A percentile compares a stretch with the other conserved stretches of the same genome.
Evolutionary conservation across 2,329 filamentous ascomycete species (phyloP).

Genomic region (Aureobasidium sp.): DNA sequence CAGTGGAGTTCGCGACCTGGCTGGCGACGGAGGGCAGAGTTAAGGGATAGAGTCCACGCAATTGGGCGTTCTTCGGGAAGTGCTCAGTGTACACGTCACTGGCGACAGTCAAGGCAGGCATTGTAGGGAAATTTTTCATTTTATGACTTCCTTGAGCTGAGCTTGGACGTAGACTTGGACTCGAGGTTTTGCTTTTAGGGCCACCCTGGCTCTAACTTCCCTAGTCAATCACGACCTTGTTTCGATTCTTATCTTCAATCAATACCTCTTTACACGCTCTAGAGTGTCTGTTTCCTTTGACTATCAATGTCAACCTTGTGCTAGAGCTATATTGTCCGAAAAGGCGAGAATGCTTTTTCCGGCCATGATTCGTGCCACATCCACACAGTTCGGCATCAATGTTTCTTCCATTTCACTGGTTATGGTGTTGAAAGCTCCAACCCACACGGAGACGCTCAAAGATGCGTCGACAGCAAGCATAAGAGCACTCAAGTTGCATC

Average conservation of each 20-base stretch:
- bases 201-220: background rate
- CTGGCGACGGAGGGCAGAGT: constrained; percentile 33
- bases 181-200: background rate
- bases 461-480: background rate
- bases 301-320: background rate
- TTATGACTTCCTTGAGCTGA: background rate
- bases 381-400: too few species aligned
- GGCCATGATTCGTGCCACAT: too few species aligned
- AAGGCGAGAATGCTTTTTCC: too few species aligned
- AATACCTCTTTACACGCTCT: background rate
- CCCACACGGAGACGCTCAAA: background rate
- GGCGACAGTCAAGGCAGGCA: background rate
- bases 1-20: constrained; percentile 54
- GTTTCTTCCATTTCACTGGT: too few species aligned
- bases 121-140: background rate
- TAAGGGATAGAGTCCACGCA: constrained; percentile 6
- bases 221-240: background rate
- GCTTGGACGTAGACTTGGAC: too few species aligned
- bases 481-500: background rate
- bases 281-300: background rate
- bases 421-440: too few species aligned
- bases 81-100: background rate
- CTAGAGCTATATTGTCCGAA: background rate
- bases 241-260: background rate
- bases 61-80: background rate